Evolutionary conservation across 352 stramenopile species (phyloP).

Genomic region (Nothophytophthora sp.): DNA sequence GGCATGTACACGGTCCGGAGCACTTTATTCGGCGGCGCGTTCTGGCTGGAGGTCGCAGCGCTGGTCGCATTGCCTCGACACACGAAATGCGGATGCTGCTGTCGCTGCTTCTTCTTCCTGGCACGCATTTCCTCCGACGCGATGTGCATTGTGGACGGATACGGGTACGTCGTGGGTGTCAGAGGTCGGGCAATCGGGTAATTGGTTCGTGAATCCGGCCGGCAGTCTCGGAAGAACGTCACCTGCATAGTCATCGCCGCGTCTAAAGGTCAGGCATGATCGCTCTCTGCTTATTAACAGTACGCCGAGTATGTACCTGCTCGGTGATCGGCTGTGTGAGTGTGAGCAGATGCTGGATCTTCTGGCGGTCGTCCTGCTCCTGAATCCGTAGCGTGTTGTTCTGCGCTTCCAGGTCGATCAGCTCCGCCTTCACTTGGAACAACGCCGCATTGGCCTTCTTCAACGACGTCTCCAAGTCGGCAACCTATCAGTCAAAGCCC

Average conservation of each 20-base stretch:
- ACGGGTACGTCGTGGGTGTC: slow-evolving; percentile 47
- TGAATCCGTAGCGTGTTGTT: slow-evolving; percentile 75
- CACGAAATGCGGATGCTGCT: slow-evolving; percentile 15
- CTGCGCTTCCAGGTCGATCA: slow-evolving; percentile 62
- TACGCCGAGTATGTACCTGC: slow-evolving; percentile 33
- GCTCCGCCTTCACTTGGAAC: slow-evolving; percentile 64
- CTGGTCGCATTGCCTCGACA: slow-evolving; percentile 17
- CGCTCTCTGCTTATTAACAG: not conserved
- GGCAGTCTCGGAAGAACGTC: slow-evolving; percentile 77
- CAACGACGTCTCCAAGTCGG: slow-evolving; percentile 58
- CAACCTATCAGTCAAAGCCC: slow-evolving; percentile 31
- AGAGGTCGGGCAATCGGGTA: slow-evolving; percentile 40
- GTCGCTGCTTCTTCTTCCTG: slow-evolving; percentile 21
- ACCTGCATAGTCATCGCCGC: slow-evolving; percentile 25
- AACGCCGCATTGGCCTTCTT: slow-evolving; percentile 55
- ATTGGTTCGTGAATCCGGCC: slow-evolving; percentile 46
- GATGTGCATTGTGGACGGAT: slow-evolving; percentile 80
- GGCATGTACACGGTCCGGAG: slow-evolving; percentile 82
- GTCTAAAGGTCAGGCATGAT: not conserved
- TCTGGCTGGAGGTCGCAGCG: slow-evolving; percentile 10
- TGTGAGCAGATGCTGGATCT: slow-evolving; percentile 82
- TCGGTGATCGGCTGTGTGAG: slow-evolving; percentile 84
- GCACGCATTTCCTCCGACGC: slow-evolving; percentile 48
- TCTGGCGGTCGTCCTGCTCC: slow-evolving; percentile 69
- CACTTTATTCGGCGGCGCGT: slow-evolving; percentile 36